Conservation (phyloP, 169 alveolate species). For the Plasmodium blacklocki region DNA sequence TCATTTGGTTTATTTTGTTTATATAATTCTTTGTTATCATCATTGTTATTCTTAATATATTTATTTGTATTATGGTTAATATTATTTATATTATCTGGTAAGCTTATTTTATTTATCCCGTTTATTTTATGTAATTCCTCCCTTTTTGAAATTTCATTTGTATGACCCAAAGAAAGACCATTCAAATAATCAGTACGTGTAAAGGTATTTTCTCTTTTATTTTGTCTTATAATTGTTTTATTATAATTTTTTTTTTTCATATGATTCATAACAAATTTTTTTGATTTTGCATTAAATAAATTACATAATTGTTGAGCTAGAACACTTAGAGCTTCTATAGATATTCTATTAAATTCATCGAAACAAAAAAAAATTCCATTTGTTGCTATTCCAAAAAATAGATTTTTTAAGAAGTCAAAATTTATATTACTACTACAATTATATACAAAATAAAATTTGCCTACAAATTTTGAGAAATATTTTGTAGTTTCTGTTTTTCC, state of each 20-base stretch:
- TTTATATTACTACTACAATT: slow-evolving; percentile 98
- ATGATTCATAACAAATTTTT: slow-evolving; percentile 25
- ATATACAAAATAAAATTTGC: slow-evolving; percentile 97
- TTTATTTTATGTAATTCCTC: neutral
- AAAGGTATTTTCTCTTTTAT: neutral
- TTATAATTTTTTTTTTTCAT: neutral
- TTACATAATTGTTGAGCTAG: slow-evolving; percentile 91
- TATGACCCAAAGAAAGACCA: neutral
- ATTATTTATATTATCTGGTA: neutral
- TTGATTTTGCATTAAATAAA: slow-evolving; percentile 65
- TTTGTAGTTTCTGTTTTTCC: slow-evolving; percentile 99
- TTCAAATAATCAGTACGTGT: neutral
- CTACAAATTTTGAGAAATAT: slow-evolving; percentile 96
- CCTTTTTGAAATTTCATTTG: neutral
- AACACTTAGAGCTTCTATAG: slow-evolving; percentile 96
- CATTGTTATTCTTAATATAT: neutral
- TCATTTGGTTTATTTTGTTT: slow-evolving; percentile 12
- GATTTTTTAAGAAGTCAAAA: slow-evolving; percentile 96
- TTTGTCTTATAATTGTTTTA: neutral
- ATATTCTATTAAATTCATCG: slow-evolving; percentile 98
- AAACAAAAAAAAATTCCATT: slow-evolving; percentile 99
- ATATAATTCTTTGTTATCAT: neutral
- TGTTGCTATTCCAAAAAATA: slow-evolving; percentile 94
- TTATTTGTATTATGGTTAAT: neutral
- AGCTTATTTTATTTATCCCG: neutral